Percentiles rank a stretch among this genome's conserved stretches.
Conservation (phyloP, 208 protist species). For the Acanthamoeba healyi region DNA sequence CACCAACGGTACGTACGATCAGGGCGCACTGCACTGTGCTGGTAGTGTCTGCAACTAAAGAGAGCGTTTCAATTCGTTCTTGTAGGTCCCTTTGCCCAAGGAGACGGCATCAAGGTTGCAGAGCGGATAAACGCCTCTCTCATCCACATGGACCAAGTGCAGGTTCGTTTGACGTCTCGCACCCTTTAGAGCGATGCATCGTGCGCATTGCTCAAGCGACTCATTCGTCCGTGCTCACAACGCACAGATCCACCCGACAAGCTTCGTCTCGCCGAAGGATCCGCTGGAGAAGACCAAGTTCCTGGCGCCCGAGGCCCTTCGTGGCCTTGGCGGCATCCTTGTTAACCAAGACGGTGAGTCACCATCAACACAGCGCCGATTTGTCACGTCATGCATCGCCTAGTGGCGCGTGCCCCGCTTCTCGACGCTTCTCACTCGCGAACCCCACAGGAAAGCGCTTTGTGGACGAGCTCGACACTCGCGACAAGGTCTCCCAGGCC, state of each 20-base stretch:
- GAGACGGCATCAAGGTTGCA: conserved; percentile 81
- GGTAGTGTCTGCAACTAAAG: background rate
- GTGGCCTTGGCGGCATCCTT: conserved; percentile 95
- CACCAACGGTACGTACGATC: conserved; percentile 92
- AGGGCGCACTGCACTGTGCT: background rate
- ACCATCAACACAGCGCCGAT: too few relatives aligned
- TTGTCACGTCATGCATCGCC: too few relatives aligned
- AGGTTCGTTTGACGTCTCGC: conserved; percentile 88
- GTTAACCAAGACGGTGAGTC: conserved; percentile 91
- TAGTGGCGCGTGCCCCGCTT: too few relatives aligned
- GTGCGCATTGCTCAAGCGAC: too few relatives aligned
- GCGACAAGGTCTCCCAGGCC: conserved; percentile 94
- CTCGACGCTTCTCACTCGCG: too few relatives aligned
- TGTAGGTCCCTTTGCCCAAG: conserved; percentile 69
- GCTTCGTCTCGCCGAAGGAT: conserved; percentile 95
- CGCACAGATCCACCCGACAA: conserved; percentile 95
- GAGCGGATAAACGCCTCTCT: conserved; percentile 87
- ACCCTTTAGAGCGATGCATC: too few relatives aligned
- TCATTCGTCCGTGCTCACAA: background rate
- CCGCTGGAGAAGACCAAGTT: conserved; percentile 93
- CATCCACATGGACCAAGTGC: conserved; percentile 95
- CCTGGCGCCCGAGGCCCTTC: conserved; percentile 96
- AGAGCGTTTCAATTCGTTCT: background rate
- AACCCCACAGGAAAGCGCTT: conserved; percentile 89
- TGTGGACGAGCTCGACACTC: conserved; percentile 95